Conservation (phyloP, 1,284 basidiomycete genomes). For the Farysia itapuensis region DNA sequence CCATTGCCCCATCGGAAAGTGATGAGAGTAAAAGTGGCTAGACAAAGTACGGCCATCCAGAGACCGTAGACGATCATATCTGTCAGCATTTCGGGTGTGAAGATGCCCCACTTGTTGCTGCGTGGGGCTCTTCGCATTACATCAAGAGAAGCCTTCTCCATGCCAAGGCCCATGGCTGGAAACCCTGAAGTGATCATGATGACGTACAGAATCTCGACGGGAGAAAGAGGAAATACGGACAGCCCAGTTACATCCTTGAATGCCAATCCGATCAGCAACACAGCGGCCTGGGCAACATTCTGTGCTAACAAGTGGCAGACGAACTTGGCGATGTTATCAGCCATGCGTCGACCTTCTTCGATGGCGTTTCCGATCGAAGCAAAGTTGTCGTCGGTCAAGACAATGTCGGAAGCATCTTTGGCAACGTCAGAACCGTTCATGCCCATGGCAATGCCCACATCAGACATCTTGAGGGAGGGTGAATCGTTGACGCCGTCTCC, state of each 20-base stretch:
- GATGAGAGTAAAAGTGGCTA: slow-evolving; percentile 58
- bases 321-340: slow-evolving; percentile 61
- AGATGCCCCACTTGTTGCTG: slow-evolving; percentile 56
- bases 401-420: slow-evolving; percentile 67
- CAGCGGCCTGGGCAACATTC: slow-evolving; percentile 55
- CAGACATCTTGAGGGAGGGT: slow-evolving; percentile 57
- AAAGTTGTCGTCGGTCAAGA: slow-evolving; percentile 74
- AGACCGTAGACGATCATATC: slow-evolving; percentile 71
- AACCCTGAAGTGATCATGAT: slow-evolving; percentile 60
- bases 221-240: slow-evolving; percentile 71
- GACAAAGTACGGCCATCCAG: slow-evolving; percentile 67
- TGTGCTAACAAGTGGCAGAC: slow-evolving; percentile 60
- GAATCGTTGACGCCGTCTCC: slow-evolving; percentile 60
- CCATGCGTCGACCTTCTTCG: slow-evolving; percentile 67
- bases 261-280: slow-evolving; percentile 67
- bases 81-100: slow-evolving; percentile 55
- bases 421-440: slow-evolving; percentile 53
- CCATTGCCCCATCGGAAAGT: slow-evolving; percentile 48
- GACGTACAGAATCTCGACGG: slow-evolving; percentile 68
- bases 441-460: slow-evolving; percentile 59
- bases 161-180: slow-evolving; percentile 61
- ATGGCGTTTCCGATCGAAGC: slow-evolving; percentile 71
- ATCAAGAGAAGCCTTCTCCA: slow-evolving; percentile 67
- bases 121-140: slow-evolving; percentile 67
- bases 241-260: slow-evolving; percentile 67